Evolutionary conservation across 2,329 filamentous ascomycete species (phyloP).

Genomic region (Ophiostoma fasciatum): DNA sequence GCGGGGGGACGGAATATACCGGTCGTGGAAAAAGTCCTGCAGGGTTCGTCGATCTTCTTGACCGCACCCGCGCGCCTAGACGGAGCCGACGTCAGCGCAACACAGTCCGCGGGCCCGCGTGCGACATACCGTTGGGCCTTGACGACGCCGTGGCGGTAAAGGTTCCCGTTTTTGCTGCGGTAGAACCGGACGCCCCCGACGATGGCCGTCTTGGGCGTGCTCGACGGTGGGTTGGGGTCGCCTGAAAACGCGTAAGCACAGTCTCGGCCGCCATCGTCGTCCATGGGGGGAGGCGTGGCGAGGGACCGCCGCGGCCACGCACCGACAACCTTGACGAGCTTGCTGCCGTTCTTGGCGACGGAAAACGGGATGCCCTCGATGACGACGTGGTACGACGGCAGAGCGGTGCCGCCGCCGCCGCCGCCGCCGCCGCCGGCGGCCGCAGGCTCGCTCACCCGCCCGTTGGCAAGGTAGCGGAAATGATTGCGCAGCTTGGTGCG

Average conservation of each 20-base stretch:
- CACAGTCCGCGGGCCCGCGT: conserved; percentile 9
- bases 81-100: conserved; percentile 21
- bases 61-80: conserved; percentile 35
- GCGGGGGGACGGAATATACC: conserved; percentile 35
- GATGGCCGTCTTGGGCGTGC: conserved; percentile 58
- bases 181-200: conserved; percentile 71
- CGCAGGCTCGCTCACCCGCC: no score
- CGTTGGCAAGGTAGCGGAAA: conserved; percentile 22
- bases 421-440: conserved; percentile 8
- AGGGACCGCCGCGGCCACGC: conserved; percentile 23
- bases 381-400: conserved; percentile 40
- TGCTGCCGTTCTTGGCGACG: conserved; percentile 65
- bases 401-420: conserved; percentile 17
- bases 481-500: conserved; percentile 40
- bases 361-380: conserved; percentile 61
- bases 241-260: conserved; percentile 26
- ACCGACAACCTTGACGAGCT: conserved; percentile 63
- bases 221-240: conserved; percentile 43
- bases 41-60: conserved; percentile 58
- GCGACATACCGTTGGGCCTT: conserved; percentile 58
- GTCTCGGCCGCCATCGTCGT: conserved; percentile 8
- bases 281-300: no score
- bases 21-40: conserved; percentile 56
- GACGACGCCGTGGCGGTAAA: conserved; percentile 63
- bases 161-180: conserved; percentile 75